Percentiles rank a stretch among this genome's conserved stretches.
phyloP scores from a whole-genome alignment of 2,329 filamentous ascomycete species.

The Colletotrichum somersetense region DNA sequence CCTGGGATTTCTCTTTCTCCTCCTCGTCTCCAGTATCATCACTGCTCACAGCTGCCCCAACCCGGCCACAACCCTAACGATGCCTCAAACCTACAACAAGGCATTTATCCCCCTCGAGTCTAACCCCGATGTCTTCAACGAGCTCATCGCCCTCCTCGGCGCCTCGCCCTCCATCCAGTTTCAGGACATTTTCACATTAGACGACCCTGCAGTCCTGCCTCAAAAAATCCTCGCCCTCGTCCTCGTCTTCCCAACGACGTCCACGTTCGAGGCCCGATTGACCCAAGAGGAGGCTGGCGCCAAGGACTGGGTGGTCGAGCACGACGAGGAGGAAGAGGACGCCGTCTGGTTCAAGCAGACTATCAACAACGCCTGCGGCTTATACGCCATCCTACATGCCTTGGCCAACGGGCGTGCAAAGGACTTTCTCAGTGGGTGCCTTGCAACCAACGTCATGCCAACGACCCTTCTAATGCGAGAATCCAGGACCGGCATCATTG shows the following conservation, averaged over 20 bases:
- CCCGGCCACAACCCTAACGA: constrained; percentile 11
- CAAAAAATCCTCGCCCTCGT: constrained; percentile 70
- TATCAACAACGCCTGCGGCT: constrained; percentile 78
- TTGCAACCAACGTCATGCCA: background rate
- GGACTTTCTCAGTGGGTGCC: constrained; percentile 56
- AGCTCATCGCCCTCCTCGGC: constrained; percentile 73
- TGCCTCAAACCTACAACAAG: constrained; percentile 43
- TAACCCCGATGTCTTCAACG: constrained; percentile 77
- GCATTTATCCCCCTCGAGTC: constrained; percentile 50
- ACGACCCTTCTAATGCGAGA: background rate
- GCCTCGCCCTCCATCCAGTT: constrained; percentile 70
- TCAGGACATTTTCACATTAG: constrained; percentile 77
- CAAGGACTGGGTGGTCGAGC: constrained; percentile 38
- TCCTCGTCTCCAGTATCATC: background rate
- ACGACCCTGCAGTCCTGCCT: constrained; percentile 76
- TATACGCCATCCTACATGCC: constrained; percentile 76
- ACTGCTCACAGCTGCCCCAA: background rate
- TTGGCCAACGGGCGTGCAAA: constrained; percentile 66
- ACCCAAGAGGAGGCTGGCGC: constrained; percentile 43
- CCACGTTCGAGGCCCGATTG: constrained; percentile 70
- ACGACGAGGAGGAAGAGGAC: constrained; percentile 65
- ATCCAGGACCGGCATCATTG: constrained; percentile 38
- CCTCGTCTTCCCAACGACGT: constrained; percentile 75
- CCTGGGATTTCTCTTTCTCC: background rate
- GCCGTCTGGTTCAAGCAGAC: constrained; percentile 82